Evolutionary conservation across 768 basidiomycete species (phyloP).

Genomic region (Pholiota conissans): DNA sequence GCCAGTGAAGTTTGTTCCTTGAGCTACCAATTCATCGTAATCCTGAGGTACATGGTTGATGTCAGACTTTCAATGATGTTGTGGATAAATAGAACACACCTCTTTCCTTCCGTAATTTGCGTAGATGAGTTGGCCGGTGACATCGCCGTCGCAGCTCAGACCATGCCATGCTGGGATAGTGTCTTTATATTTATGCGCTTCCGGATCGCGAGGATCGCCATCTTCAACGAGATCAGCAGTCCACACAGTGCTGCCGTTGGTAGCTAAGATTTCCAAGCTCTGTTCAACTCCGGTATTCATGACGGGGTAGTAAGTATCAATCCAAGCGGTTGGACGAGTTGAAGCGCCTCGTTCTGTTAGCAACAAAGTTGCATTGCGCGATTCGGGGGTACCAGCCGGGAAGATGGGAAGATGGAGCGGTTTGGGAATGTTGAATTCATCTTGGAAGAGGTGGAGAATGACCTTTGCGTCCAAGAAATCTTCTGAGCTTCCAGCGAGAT

Average conservation of each 20-base stretch:
- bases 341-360: slow-evolving; percentile 44
- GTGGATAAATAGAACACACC: slow-evolving; percentile 21
- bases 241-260: slow-evolving; percentile 57
- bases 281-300: slow-evolving; percentile 77
- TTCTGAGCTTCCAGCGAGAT: slow-evolving; percentile 65
- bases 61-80: no score
- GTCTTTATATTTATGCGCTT: slow-evolving; percentile 65
- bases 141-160: slow-evolving; percentile 75
- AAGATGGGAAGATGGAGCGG: slow-evolving; percentile 56
- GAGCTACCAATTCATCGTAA: slow-evolving; percentile 51
- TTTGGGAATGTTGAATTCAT: slow-evolving; percentile 53
- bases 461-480: slow-evolving; percentile 65
- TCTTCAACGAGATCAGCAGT: slow-evolving; percentile 75
- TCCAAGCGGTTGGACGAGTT: slow-evolving; percentile 66
- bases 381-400: slow-evolving; percentile 65
- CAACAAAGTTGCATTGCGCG: slow-evolving; percentile 64
- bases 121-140: slow-evolving; percentile 67
- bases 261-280: slow-evolving; percentile 63
- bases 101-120: slow-evolving; percentile 79
- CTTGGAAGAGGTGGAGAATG: slow-evolving; percentile 68
- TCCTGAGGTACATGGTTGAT: slow-evolving; percentile 38
- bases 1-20: slow-evolving; percentile 73
- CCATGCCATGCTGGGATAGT: slow-evolving; percentile 87
- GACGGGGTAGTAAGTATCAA: slow-evolving; percentile 87
- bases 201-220: slow-evolving; percentile 66